Evolutionary conservation across 2,329 filamentous ascomycete genomes (phyloP).

Genomic region (Epichloe scottii): DNA sequence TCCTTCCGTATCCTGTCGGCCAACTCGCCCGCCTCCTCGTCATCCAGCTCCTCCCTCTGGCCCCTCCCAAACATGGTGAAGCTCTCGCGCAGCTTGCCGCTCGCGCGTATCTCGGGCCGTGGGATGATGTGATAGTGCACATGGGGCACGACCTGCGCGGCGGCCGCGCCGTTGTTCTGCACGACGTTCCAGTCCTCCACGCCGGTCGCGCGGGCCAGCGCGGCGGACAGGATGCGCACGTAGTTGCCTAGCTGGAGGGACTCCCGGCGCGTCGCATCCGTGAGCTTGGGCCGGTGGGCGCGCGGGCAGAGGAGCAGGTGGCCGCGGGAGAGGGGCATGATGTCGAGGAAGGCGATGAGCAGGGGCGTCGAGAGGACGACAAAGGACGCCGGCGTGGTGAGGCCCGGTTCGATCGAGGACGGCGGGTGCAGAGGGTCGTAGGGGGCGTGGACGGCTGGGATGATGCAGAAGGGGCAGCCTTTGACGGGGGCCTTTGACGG

Average conservation of each 20-base stretch:
- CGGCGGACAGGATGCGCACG: constrained; percentile 61
- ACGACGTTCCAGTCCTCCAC: constrained; percentile 89
- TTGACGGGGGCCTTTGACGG: constrained; percentile 18
- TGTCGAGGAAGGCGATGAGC: constrained; percentile 83
- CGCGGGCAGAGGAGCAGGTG: constrained; percentile 77
- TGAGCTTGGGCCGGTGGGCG: constrained; percentile 64
- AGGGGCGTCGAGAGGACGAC: constrained; percentile 66
- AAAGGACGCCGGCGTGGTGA: constrained; percentile 36
- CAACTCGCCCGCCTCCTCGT: constrained; percentile 54
- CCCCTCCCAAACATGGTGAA: constrained; percentile 79
- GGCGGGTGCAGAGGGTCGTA: constrained; percentile 34
- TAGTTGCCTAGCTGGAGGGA: constrained; percentile 53
- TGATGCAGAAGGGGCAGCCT: constrained; percentile 51
- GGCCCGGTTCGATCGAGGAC: constrained; percentile 17
- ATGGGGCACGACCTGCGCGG: constrained; percentile 85
- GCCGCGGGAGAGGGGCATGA: constrained; percentile 72
- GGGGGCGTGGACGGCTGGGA: constrained; percentile 36
- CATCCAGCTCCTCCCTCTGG: constrained; percentile 59
- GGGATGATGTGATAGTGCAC: constrained; percentile 94
- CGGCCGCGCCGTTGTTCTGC: constrained; percentile 85
- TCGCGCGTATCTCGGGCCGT: constrained; percentile 53
- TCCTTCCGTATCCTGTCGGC: constrained; percentile 41
- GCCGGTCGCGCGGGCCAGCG: constrained; percentile 55
- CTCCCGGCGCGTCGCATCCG: constrained; percentile 52
- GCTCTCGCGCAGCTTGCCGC: constrained; percentile 42